phyloP scores from a whole-genome alignment of 306 rosid species.

The Vigna radiata region DNA sequence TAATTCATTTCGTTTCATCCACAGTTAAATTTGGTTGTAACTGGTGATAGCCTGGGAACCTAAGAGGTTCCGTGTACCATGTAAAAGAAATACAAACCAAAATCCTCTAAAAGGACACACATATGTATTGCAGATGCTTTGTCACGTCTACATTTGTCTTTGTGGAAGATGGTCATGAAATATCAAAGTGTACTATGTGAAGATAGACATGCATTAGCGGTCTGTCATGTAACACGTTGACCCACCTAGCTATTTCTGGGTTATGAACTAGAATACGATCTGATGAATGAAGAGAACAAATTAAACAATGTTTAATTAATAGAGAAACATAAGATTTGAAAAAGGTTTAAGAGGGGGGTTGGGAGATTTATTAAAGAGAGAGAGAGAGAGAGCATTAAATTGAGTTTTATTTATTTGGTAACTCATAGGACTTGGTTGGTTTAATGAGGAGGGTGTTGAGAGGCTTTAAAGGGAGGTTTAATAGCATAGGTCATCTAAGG shows the following conservation, averaged over 20 bases:
- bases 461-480: slow-evolving; percentile 55
- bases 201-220: not conserved
- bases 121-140: not conserved
- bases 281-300: not conserved
- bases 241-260: not conserved
- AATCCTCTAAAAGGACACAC: not conserved
- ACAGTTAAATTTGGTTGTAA: slow-evolving; percentile 31
- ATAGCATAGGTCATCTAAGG: slow-evolving; percentile 54
- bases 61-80: slow-evolving; percentile 35
- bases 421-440: slow-evolving; percentile 54
- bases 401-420: slow-evolving; percentile 43
- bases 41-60: slow-evolving; percentile 28
- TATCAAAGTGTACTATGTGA: not conserved
- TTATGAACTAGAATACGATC: not conserved
- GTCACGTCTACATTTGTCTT: not conserved
- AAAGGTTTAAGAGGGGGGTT: not conserved
- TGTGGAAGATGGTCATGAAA: not conserved
- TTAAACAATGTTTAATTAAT: not conserved
- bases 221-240: not conserved
- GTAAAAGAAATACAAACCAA: slow-evolving; percentile 23
- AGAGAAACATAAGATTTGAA: too few relatives aligned
- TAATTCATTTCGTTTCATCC: too few relatives aligned
- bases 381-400: slow-evolving; percentile 46
- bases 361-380: slow-evolving; percentile 45
- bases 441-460: slow-evolving; percentile 57